Evolutionary conservation across 495 filamentous ascomycete genomes (phyloP), one percentile per base, ranked within the genome.

Genomic region (Podospora didyma): DNA sequence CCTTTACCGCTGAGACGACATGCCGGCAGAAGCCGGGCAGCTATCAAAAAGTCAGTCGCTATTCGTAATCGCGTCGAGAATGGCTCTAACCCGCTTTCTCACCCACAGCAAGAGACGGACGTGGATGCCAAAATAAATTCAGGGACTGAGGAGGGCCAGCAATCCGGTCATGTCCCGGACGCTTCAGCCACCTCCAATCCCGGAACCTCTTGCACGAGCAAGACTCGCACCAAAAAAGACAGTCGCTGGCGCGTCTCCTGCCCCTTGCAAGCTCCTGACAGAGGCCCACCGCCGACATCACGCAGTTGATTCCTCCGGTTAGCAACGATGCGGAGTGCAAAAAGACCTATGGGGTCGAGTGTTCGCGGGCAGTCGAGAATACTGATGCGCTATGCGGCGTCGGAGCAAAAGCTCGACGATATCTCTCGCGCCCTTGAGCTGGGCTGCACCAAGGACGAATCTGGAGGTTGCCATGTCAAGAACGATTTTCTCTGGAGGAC

Each of bases 351-450:
- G 42, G 34, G 28, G 21, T 58, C 34, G 49, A 58, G 56, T 58
- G 56, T 22, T 17, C 44, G 41, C 48, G 53, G 49, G 56, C 56
- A 41, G 52, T 53, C 31, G 49, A 53, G 11, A n/a, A 58, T 58
- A 49, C 49, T 58, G 16, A 58, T 58, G 19, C 49, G n/a, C n/a
- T 53, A 58, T 49, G 56, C 56, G 11, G 48, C 49, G 22, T 37
- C 49, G 24, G 56, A 58, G 14, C 49, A 58, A 16, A 58, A 58
- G 42, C 52, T 58, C 49, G 56, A 58, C 14, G 19, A 14, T 16
- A 24, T 58, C n/a, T 49, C 56, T 47, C 48, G 49, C 4, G 56
- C 49, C 7, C 24, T 58, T 28, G 56, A 58, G 39, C 22, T n/a
- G 20, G 56, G 56, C 56, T 58, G 56, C 56, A 53, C 39, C 4